A percentile compares a stretch with the other conserved stretches of the same genome.
Conservation (phyloP, 768 basidiomycete genomes). For the Hydnomerulius pinastri region DNA sequence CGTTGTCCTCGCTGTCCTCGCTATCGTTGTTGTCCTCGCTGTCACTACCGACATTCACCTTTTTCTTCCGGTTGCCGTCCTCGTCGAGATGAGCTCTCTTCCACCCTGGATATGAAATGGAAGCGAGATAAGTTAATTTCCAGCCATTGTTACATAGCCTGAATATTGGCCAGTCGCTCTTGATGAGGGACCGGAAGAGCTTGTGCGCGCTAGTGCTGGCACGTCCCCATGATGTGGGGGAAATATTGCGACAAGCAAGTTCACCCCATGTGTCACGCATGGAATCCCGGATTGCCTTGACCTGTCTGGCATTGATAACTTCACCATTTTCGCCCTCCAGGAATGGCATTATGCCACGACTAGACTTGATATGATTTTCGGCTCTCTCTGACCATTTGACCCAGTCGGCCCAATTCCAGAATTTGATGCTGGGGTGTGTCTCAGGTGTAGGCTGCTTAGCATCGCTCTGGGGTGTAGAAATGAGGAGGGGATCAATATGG, state of each 20-base stretch:
- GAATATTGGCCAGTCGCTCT: neutral
- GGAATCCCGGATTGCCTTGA: neutral
- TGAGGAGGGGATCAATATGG: neutral
- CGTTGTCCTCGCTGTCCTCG: neutral
- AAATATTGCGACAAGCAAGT: neutral
- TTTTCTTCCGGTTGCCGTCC: neutral
- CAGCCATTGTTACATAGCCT: constrained; percentile 5
- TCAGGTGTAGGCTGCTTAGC: neutral
- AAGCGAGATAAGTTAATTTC: constrained; percentile 4
- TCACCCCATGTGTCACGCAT: constrained; percentile 5
- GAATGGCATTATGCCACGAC: neutral
- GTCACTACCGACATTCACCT: neutral
- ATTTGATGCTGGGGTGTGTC: neutral
- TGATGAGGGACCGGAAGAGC: neutral
- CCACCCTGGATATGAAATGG: neutral
- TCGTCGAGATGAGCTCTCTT: neutral
- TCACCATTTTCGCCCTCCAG: constrained; percentile 4
- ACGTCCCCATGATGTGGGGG: constrained; percentile 2
- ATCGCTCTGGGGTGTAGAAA: neutral
- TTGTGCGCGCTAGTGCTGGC: neutral
- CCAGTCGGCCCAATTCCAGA: constrained; percentile 2
- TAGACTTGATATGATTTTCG: neutral
- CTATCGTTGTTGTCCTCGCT: neutral
- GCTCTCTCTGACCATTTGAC: neutral
- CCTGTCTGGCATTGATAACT: neutral